Evolutionary conservation across 768 basidiomycete genomes (phyloP).

Genomic region (Termitomyces bulborhizus): DNA sequence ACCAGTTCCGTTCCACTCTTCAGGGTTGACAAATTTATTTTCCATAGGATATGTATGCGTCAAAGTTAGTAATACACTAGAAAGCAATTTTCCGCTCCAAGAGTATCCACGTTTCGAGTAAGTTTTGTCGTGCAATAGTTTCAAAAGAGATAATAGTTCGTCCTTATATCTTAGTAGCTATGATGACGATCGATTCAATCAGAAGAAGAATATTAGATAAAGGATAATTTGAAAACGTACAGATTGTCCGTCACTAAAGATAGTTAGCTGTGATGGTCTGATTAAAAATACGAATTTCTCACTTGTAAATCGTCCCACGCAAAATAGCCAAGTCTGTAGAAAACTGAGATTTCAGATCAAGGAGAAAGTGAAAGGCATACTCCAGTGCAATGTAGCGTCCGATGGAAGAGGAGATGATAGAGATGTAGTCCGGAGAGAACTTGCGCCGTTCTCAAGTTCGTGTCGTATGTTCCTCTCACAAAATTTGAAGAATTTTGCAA

Average conservation of each 20-base stretch:
- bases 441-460: conserved; percentile 84
- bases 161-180: conserved; percentile 63
- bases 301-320: conserved; percentile 79
- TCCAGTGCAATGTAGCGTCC: conserved; percentile 87
- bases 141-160: conserved; percentile 53
- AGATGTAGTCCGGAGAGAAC: conserved; percentile 66
- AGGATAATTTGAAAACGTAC: conserved; percentile 29
- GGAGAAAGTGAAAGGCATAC: conserved; percentile 32
- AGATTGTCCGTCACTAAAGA: conserved; percentile 50
- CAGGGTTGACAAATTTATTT: conserved; percentile 73
- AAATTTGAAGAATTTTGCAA: conserved; percentile 73
- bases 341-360: conserved; percentile 4
- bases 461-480: conserved; percentile 62
- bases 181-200: conserved; percentile 2
- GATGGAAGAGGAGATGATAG: conserved; percentile 63
- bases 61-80: conserved; percentile 64
- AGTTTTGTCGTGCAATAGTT: conserved; percentile 61
- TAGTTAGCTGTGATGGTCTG: background rate
- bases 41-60: conserved; percentile 80
- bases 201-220: background rate
- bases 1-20: conserved; percentile 74
- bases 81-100: conserved; percentile 73
- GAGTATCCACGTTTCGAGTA: conserved; percentile 79
- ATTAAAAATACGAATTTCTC: conserved; percentile 20
- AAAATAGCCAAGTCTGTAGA: conserved; percentile 63